A percentile compares a stretch with the other conserved stretches of the same genome.
Evolutionary conservation across 352 stramenopile species (phyloP).

Genomic region (Phytophthora pini): DNA sequence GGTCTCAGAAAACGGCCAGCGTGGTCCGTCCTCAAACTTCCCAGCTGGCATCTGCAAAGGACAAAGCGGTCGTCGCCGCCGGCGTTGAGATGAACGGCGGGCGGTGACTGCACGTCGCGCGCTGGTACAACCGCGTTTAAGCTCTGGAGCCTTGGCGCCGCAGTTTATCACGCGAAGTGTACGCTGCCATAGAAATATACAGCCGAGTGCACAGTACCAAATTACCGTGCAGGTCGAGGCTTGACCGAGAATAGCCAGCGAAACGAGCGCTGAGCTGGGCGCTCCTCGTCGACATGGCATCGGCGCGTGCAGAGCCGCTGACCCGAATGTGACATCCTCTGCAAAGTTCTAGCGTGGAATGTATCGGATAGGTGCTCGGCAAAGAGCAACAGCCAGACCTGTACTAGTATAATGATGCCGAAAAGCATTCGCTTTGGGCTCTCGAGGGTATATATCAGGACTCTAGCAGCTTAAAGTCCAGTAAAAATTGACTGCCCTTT

Average conservation of each 20-base stretch:
- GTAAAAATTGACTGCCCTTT: too few species aligned
- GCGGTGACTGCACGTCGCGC: background rate
- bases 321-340: conserved; percentile 10
- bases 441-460: background rate
- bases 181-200: too few species aligned
- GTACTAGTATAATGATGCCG: too few species aligned
- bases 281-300: conserved; percentile 1
- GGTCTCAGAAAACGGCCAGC: conserved; percentile 39
- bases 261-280: conserved; percentile 18
- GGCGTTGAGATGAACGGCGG: conserved; percentile 8
- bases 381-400: background rate
- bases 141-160: too few species aligned
- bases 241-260: background rate
- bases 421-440: too few species aligned
- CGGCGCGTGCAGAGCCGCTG: conserved; percentile 7
- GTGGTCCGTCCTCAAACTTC: conserved; percentile 19
- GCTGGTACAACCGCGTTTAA: background rate
- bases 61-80: background rate
- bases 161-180: too few species aligned
- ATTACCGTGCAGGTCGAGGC: too few species aligned
- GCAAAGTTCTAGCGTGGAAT: too few species aligned
- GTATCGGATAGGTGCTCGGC: background rate
- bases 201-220: too few species aligned
- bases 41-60: conserved; percentile 11
- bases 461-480: background rate